A percentile compares a stretch with the other conserved stretches of the same genome.
These are phyloP conservation scores for Aspergillus hiratsukae DNA, from an alignment of 2,329 filamentous ascomycete genomes.

Conservation along the genomic window DNA sequence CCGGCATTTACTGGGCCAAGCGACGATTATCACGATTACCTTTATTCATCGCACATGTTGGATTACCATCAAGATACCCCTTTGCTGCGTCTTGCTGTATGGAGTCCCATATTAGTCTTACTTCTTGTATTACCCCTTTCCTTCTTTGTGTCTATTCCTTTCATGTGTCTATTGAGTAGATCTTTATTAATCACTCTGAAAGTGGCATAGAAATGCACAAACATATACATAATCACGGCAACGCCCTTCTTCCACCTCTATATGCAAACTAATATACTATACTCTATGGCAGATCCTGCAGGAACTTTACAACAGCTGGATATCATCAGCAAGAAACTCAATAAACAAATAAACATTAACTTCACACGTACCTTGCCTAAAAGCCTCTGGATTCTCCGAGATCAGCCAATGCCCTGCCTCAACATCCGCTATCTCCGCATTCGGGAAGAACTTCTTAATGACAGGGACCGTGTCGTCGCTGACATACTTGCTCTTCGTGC, in stretches of 20 bases:
- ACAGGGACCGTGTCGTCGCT: slow-evolving; percentile 36
- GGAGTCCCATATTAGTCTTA: background rate
- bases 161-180: background rate
- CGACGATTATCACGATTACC: background rate
- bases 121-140: background rate
- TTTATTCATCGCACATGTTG: background rate
- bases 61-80: background rate
- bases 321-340: slow-evolving; percentile 4
- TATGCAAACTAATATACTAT: background rate
- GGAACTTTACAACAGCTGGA: slow-evolving; percentile 30
- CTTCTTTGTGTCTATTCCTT: background rate
- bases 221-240: background rate
- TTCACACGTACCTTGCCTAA: slow-evolving; percentile 30
- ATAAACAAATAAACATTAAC: background rate
- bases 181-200: background rate
- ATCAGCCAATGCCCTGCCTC: slow-evolving; percentile 44
- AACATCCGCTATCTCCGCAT: slow-evolving; percentile 36
- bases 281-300: slow-evolving; percentile 19
- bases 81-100: background rate
- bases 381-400: slow-evolving; percentile 43
- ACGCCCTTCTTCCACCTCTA: background rate
- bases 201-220: background rate
- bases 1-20: background rate
- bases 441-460: slow-evolving; percentile 41
- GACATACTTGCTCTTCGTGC: slow-evolving; percentile 39